Evolutionary conservation across 306 rosid species (phyloP).

Genomic region (Vachellia pachyceras): DNA sequence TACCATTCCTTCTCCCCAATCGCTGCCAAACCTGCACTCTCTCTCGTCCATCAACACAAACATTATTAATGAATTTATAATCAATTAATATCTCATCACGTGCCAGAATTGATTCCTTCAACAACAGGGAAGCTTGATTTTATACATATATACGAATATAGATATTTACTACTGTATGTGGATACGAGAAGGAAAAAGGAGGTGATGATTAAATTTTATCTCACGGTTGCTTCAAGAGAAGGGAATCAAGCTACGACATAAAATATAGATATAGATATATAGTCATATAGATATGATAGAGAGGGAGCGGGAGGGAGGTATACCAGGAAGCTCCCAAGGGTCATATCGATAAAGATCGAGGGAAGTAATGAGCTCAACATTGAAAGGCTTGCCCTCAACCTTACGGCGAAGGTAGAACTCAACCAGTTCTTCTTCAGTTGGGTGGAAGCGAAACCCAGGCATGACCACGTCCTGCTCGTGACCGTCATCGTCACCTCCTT

Average conservation of each 20-base stretch:
- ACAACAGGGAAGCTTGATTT: constrained; percentile 2
- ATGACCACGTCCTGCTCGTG: constrained; percentile 93
- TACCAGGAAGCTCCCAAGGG: constrained; percentile 99
- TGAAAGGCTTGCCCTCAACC: constrained; percentile 99
- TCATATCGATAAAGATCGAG: constrained; percentile 99
- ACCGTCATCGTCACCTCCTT: constrained; percentile 5
- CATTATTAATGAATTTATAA: no score
- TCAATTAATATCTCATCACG: not conserved
- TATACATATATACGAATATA: not conserved
- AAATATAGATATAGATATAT: not conserved
- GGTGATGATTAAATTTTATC: no score
- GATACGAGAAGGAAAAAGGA: not conserved
- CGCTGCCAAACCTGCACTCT: constrained; percentile 78
- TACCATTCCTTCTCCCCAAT: constrained; percentile 99
- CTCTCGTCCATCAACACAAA: not conserved
- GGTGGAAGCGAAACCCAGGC: constrained; percentile 99
- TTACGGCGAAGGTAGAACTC: constrained; percentile 99
- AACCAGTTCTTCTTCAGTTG: constrained; percentile 93
- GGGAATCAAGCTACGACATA: constrained; percentile 31
- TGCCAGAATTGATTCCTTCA: constrained; percentile 13
- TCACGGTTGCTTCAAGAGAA: constrained; percentile 38
- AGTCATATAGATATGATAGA: no score
- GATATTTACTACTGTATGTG: not conserved
- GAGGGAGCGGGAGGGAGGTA: not conserved
- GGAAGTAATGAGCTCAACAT: constrained; percentile 95